A percentile compares a stretch with the other conserved stretches of the same genome.
Conservation (phyloP, 257 asterid genomes). For the Catharanthus roseus region DNA sequence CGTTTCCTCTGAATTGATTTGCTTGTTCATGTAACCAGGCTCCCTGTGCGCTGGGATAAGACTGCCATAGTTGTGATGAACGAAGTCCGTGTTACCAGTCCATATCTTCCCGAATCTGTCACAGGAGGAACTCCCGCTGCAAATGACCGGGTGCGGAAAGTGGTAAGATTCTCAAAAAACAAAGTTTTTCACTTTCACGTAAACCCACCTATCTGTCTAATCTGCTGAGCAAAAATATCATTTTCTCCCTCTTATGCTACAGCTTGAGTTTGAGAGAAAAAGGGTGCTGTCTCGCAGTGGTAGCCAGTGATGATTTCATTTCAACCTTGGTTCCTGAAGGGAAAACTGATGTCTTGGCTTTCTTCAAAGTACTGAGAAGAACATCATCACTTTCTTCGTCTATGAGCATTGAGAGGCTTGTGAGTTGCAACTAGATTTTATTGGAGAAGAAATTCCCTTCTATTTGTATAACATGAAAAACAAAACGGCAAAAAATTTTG, state of each 20-base stretch:
- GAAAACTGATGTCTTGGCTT: neutral
- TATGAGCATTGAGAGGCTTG: neutral
- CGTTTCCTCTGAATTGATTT: slow-evolving; percentile 7
- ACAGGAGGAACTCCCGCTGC: slow-evolving; percentile 92
- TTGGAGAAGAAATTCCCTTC: slow-evolving; percentile 1
- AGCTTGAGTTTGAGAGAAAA: slow-evolving; percentile 65
- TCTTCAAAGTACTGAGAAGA: neutral
- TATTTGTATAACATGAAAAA: neutral
- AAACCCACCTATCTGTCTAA: no score
- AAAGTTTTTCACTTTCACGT: neutral
- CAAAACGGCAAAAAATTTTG: neutral
- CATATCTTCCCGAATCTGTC: slow-evolving; percentile 89
- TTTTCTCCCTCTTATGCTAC: neutral
- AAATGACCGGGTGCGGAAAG: slow-evolving; percentile 93
- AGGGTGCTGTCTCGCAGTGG: slow-evolving; percentile 32
- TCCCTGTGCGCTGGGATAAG: slow-evolving; percentile 95
- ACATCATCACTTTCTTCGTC: neutral
- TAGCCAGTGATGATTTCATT: slow-evolving; percentile 12
- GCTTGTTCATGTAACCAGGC: slow-evolving; percentile 41
- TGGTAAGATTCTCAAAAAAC: slow-evolving; percentile 45
- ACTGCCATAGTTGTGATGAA: slow-evolving; percentile 90
- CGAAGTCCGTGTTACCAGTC: slow-evolving; percentile 91
- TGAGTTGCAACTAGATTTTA: neutral
- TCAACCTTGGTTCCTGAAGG: neutral
- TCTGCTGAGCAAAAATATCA: neutral